These are phyloP conservation scores for Lyophyllum shimeji DNA, from an alignment of 768 basidiomycete genomes.

Conservation along the genomic window DNA sequence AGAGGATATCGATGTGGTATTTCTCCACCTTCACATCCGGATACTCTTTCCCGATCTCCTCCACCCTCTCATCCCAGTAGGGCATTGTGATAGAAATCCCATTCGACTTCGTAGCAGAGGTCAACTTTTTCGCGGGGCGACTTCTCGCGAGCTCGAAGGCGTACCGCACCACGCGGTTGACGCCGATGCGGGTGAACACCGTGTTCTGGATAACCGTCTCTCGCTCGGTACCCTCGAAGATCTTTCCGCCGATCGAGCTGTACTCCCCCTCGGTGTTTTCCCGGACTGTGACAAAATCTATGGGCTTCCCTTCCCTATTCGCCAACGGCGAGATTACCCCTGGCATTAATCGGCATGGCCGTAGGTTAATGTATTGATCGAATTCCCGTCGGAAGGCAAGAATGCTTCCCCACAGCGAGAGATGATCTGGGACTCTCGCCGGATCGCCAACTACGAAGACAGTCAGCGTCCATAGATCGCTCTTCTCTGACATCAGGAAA, in stretches of 20 bases:
- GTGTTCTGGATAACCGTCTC: constrained; percentile 44
- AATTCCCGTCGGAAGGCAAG: constrained; percentile 52
- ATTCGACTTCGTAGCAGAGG: constrained; percentile 54
- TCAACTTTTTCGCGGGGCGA: constrained; percentile 48
- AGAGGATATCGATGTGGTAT: constrained; percentile 54
- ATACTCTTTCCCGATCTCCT: constrained; percentile 49
- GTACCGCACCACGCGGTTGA: constrained; percentile 49
- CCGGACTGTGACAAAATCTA: constrained; percentile 54
- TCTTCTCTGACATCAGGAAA: background rate
- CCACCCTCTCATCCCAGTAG: constrained; percentile 47
- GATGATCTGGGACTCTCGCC: constrained; percentile 51
- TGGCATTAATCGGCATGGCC: constrained; percentile 48
- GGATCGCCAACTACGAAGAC: constrained; percentile 42
- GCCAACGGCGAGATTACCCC: constrained; percentile 48
- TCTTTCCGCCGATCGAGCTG: constrained; percentile 45
- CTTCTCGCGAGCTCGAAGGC: constrained; percentile 52
- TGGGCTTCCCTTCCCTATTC: constrained; percentile 37
- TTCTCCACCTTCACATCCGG: constrained; percentile 49
- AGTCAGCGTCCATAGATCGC: constrained; percentile 13
- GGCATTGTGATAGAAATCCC: constrained; percentile 50
- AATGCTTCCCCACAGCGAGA: constrained; percentile 54
- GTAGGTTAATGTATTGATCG: constrained; percentile 49
- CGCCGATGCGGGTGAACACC: constrained; percentile 49
- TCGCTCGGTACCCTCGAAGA: constrained; percentile 39
- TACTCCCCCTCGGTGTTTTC: constrained; percentile 62